Base-by-base conservation (phyloP, 208 protist species). In the Herpetomonas tarakana region DNA sequence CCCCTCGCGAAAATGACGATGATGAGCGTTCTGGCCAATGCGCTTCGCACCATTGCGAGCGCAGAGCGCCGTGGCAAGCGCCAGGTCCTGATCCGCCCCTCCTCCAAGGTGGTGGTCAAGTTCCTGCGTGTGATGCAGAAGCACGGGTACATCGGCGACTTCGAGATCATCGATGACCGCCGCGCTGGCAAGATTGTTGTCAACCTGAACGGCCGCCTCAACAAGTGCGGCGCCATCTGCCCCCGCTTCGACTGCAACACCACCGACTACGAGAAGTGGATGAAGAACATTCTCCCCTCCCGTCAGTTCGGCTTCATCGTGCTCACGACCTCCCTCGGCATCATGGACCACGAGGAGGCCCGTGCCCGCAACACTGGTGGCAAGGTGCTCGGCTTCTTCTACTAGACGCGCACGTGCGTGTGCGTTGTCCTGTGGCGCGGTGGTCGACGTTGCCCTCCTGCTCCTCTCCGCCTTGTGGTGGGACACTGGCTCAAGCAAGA, bases 81-180 rank as follows among this genome's bases (percentile, higher is more conserved):
- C 67, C 99, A 99, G 88, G 98, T 99, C 49, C 81, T 99, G 30
- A 89, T 99, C 81, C 87, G 99, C 73, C 99, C 99, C 50, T 93
- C 83, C 54, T 99, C 97, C 66, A 99, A 99, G 91, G 99, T 99
- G 60, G 93, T 99, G 65, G 85, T 99, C 71, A 99, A 99, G 82
- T 99, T 99, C 90, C 90, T 99, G 57, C 84, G 95, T 65, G 97
- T 99, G 62, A 99, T 99, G 99, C 97, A 99, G 96, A 99, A 99
- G 88, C 98, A 99, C 88, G 97, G 98, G 84, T 99, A 99, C 96
- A 99, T 99, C 88, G 98, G 98, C 63, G 99, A 99, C 79, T 99
- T 99, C 79, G 98, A 99, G 88, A 88, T 99, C 81, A 93, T 99
- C 74, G 99, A 99, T 86, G 98, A 99, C 89, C 98, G 99, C 88